Evolutionary conservation across 2,329 filamentous ascomycete species (phyloP).

Genomic region (Cryphonectria parasitica): DNA sequence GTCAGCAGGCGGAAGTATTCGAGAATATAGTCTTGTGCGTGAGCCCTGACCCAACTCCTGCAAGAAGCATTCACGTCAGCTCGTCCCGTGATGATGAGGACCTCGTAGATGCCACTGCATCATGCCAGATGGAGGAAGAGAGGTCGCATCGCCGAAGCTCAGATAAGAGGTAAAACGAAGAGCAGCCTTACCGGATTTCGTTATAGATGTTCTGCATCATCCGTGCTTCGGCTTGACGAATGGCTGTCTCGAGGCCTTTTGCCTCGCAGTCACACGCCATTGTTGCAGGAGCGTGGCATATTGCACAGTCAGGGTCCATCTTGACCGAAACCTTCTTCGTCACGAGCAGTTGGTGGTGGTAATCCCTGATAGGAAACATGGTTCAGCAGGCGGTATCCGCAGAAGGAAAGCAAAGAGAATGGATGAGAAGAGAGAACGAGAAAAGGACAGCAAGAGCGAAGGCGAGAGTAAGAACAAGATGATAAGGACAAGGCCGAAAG

Average conservation of each 20-base stretch:
- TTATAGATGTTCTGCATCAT: slow-evolving; percentile 67
- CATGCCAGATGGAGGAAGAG: background rate
- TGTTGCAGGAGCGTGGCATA: slow-evolving; percentile 64
- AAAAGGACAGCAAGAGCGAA: too few relatives aligned
- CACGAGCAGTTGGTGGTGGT: slow-evolving; percentile 34
- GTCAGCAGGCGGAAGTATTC: slow-evolving; percentile 66
- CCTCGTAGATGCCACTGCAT: background rate
- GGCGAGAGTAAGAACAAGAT: background rate
- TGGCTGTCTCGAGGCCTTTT: slow-evolving; percentile 64
- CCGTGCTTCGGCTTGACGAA: slow-evolving; percentile 64
- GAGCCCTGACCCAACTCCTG: slow-evolving; percentile 66
- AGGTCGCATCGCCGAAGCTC: background rate
- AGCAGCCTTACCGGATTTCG: slow-evolving; percentile 61
- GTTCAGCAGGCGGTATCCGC: slow-evolving; percentile 35
- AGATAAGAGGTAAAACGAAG: background rate
- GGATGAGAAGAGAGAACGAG: slow-evolving; percentile 35
- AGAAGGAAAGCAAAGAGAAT: slow-evolving; percentile 35
- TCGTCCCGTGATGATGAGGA: background rate
- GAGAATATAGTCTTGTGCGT: slow-evolving; percentile 70
- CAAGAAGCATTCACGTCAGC: slow-evolving; percentile 8
- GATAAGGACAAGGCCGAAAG: background rate
- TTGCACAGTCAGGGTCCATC: slow-evolving; percentile 73
- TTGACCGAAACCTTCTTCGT: slow-evolving; percentile 59
- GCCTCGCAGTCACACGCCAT: slow-evolving; percentile 68
- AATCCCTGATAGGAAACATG: slow-evolving; percentile 29